Evolutionary conservation across 768 basidiomycete species (phyloP).

Genomic region (Coprinellus aureogranulatus): DNA sequence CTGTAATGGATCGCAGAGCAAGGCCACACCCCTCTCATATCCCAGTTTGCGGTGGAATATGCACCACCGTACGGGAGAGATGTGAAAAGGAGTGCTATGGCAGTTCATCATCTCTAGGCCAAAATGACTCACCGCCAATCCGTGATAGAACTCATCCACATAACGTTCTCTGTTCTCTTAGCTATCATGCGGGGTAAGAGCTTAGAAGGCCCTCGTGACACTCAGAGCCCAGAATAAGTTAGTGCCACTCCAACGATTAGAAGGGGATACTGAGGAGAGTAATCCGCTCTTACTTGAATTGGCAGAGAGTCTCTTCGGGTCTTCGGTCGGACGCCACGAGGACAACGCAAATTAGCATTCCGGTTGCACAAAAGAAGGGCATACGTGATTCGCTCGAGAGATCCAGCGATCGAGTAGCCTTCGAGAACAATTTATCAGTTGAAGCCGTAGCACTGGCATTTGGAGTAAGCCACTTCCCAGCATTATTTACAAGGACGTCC

Average conservation of each 20-base stretch:
- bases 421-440: not conserved
- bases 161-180: slow-evolving; percentile 38
- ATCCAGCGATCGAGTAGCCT: slow-evolving; percentile 36
- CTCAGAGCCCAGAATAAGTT: slow-evolving; percentile 46
- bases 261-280: not conserved
- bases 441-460: no score
- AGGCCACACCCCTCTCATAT: slow-evolving; percentile 25
- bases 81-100: not conserved
- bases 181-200: slow-evolving; percentile 48
- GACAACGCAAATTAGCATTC: no score
- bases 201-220: slow-evolving; percentile 42
- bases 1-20: not conserved
- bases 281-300: slow-evolving; percentile 25
- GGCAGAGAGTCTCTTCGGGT: slow-evolving; percentile 39
- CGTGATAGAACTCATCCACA: slow-evolving; percentile 41
- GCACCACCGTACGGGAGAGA: slow-evolving; percentile 27
- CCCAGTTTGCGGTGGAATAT: slow-evolving; percentile 40
- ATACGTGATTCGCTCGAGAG: slow-evolving; percentile 29
- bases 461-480: slow-evolving; percentile 23
- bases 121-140: slow-evolving; percentile 34
- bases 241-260: slow-evolving; percentile 16
- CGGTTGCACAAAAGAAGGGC: slow-evolving; percentile 16
- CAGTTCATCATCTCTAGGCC: not conserved
- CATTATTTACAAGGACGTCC: slow-evolving; percentile 48
- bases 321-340: no score